Evolutionary conservation across 768 basidiomycete genomes (phyloP), one percentile per base, ranked within the genome.

Genomic region (Kwoniella pini): DNA sequence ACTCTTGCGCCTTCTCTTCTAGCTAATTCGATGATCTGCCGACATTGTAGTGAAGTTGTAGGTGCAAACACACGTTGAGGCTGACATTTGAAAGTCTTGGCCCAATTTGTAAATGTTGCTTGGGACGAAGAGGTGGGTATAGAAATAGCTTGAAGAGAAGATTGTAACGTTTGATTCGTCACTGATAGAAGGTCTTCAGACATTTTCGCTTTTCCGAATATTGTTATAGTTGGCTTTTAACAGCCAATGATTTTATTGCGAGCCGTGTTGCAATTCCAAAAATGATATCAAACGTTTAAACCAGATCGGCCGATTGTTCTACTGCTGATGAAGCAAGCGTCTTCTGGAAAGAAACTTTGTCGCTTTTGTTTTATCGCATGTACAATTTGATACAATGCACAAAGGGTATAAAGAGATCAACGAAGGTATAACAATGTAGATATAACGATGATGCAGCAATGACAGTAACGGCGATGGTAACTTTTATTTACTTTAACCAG

Each of bases 101-200:
- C 92, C 95, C 95, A 97, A 80, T 95, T 97, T 4, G 81, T 80
- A 81, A 94, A 94, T 27, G 52, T 63, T 4, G 72, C 66, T 48
- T 46, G 33, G 1, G 70, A 61, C 6, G 68, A 70, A 7, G 39
- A 40, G 28, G 66, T 64, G n/a, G 68, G 66, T 4, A 74, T 58
- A 12, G 70, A 65, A 44, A 74, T 68, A 1, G 55, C 7, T 43
- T 65, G 58, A 17, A 71, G 43, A 13, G 66, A 50, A 15, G 50
- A n/a, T 45, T 65, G 65, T 13, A 74, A 60, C 0, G 10, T 44
- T 28, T 50, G 44, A 22, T 40, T 57, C 1, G 54, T 28, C 4
- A 46, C 49, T 3, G 36, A 24, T 4, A 26, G 7, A 19, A 64
- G 63, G 39, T 63, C 62, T 43, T 28, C 51, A 22, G 52, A 54